Evolutionary conservation across 371 early-diverging fungal species (phyloP), one percentile per base, ranked within the genome.

Genomic region (Chytridiales sp.): DNA sequence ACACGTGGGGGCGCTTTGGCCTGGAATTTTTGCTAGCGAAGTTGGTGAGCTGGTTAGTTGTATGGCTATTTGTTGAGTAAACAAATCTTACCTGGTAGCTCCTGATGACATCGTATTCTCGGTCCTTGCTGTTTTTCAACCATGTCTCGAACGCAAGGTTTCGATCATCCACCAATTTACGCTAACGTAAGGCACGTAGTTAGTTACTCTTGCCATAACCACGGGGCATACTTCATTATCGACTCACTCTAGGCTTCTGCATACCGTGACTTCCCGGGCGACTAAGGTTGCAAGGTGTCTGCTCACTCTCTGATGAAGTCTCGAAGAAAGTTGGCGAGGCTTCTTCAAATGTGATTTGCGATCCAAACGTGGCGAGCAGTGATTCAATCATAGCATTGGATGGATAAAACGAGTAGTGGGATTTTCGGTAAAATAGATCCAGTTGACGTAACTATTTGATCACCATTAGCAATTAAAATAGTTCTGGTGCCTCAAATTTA

Each of bases 41-140:
- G 30, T 35, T 13, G 31, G 34, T n/a, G 21, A 44, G 41, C 39
- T n/a, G 42, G 42, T 11, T 13, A 19, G n/a, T 19, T 21, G 34
- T 30, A 17, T 17, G 19, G 43, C 19, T 1, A 21, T 17, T 3
- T 15, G 15, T 26, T 2, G 24, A 19, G 15, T 35, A 11, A 17
- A 11, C 24, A 56, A 9, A 11, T 32, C n/a, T 39, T 48, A 51
- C 52, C 31, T 4, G 17, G 41, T 47, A 49, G 29, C 22, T 26
- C 17, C 24, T 6, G 22, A 47, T 9, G 41, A 47, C 6, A 19
- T 59, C 47, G 11, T 11, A 26, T 15, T 40, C 13, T 1, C 30
- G 1, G 13, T 19, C 2, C 24, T 49, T 24, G 17, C 34, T 1
- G 4, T 35, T 19, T 35, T 30, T 22, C 47, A 47, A 4, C 35